Evolutionary conservation across 768 basidiomycete genomes (phyloP), one percentile per base, ranked within the genome.

Genomic region (Tricholoma bakamatsutake): DNA sequence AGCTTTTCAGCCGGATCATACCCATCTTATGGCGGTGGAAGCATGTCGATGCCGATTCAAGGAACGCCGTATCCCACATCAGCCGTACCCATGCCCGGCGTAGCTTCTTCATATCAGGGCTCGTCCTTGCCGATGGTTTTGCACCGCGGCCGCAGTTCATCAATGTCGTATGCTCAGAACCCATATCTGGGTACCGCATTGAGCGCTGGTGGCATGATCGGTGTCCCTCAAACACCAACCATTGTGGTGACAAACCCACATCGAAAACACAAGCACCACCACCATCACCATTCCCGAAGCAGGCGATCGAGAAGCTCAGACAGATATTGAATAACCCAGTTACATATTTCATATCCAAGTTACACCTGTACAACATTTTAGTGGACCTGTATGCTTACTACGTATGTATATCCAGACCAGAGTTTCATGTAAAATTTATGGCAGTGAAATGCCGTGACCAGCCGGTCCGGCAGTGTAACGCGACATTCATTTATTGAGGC

Each of bases 111-210:
- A 13, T 71, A 69, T 47, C 65, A 65, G 10, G 60, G 57, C 27
- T 61, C 68, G 28, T 58, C 64, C 10, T 60, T 67, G 54, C 62
- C 69, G 4, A 51, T 70, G 24, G 63, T 61, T 31, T 55, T 67
- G 17, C 62, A 60, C 39, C 67, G 66, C 30, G 59, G 64, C 42
- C 67, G 73, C 52, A 73, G 69, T 50, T 61, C 64, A 21, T 75
- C 75, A 5, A 69, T 70, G 56, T 71, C 74, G 18, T 72, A 74
- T 45, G 61, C 70, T 6, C 67, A 67, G 43, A 47, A 9, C 17
- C 50, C 54, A 18, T 69, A 69, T 55, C 62, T 62, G 58, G 66
- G 66, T 17, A 30, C 59, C 40, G 57, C 64, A 11, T 57, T 60
- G 59, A 64, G 56, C 52, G 45, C 58, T 12, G 58, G 55, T 46